Evolutionary conservation across 1,284 basidiomycete species (phyloP), one percentile per base, ranked within the genome.

Genomic region (Cerrena zonata): DNA sequence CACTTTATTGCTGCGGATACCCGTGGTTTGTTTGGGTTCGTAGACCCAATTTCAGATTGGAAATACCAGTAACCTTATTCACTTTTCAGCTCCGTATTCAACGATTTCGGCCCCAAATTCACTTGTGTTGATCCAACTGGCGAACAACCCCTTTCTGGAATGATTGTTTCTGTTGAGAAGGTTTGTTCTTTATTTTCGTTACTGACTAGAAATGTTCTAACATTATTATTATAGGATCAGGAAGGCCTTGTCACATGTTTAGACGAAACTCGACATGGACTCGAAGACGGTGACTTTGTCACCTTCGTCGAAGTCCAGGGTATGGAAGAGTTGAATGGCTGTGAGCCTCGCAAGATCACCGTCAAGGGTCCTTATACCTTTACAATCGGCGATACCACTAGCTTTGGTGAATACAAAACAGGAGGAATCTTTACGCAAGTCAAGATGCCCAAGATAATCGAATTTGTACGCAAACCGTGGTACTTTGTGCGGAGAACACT

Each of bases 291-390:
- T 22, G 93, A 99, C 69, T 98, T 88, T 62, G 95, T 99, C 21
- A 94, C 94, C 3, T 99, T 99, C 73, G 80, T 84, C n/a, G 96
- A 99, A 73, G 82, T 99, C 41, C 89, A 96, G 70, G 96, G 96
- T 25, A 96, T 97, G 92, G 79, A 83, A 24, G 89, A 89, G 60
- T 72, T 99, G 45, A 97, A 98, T 62, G 89, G 79, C 18, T 90
- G 89, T 62, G 88, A 94, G 65, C 95, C 95, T 13, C 79, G 91
- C 52, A 98, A 94, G 68, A 73, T 99, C 46, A 78, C 87, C 7
- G 92, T 97, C 58, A 98, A 97, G 67, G 96, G 94, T 2, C 94
- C 94, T 0, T 98, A 97, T 66, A 96, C 94, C 1, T 98, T 98
- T 69, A 76, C 87, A 5, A 94, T 98, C 50, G 94, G 94, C 3